Evolutionary conservation across 352 stramenopile species (phyloP), one percentile per base, ranked within the genome.

Genomic region (Phytophthora citrophthora): DNA sequence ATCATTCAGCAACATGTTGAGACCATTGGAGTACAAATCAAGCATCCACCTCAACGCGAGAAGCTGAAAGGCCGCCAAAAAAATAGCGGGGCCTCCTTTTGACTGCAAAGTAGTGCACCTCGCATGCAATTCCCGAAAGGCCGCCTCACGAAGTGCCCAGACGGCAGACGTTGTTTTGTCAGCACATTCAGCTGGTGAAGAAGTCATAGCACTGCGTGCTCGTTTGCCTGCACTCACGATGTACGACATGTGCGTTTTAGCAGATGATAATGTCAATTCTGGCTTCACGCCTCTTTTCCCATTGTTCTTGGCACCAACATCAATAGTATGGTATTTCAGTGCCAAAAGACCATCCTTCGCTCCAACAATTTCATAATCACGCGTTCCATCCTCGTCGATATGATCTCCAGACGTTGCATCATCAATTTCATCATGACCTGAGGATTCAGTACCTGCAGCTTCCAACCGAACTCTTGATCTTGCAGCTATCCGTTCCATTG

Each of bases 1-100:
- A 41, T 96, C 89, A 59, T 95, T 95, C 32, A 96, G 46, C 50
- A 96, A 70, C 29, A 91, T 71, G 59, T 94, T 93, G 16, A 85
- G 70, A 0, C 76, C 79, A 20, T 64, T 76, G 8, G 77, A 76
- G 38, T 82, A 90, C 47, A 96, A 72, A 36, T 89, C 77, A 15
- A 92, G 45, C 81, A 96, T 93, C 83, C 88, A 96, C 16, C 81
- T 79, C 15, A 96, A 63, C 5, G 89, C 87, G 23, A 88, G 45
- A 23, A 93, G 52, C 57, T 96, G 89, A 61, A 95, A 95, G 4
- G 82, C 69, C 15, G 83, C 81, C 26, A 96, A 68, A 55, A 88
- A 68, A 15, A 84, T 74, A 2, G 68, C 73, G 10, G 76, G 50
- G 0, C 72, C 68, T 46, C 74, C 63, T 12, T 71, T 69, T 4